phyloP scores from a whole-genome alignment of 208 protist genomes.

The Crithidia sp. region DNA sequence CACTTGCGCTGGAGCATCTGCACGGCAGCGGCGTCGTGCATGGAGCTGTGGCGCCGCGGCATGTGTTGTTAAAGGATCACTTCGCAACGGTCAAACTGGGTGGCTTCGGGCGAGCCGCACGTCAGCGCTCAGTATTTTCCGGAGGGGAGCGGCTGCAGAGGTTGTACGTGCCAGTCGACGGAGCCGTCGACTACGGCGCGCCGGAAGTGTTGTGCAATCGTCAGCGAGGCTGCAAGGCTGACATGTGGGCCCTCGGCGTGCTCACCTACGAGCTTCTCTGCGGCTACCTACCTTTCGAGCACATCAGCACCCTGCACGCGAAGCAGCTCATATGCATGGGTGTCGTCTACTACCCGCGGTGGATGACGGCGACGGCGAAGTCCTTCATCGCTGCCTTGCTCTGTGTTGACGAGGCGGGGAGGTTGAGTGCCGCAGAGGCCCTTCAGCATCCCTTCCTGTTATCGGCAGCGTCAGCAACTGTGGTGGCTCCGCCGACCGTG shows the following conservation, averaged over 20 bases:
- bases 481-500: neutral
- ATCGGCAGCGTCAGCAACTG: neutral
- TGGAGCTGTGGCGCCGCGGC: constrained; percentile 78
- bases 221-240: constrained; percentile 51
- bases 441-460: constrained; percentile 65
- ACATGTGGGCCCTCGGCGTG: constrained; percentile 82
- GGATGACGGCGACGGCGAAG: constrained; percentile 45
- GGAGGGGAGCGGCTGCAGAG: neutral
- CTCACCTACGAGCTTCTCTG: constrained; percentile 66
- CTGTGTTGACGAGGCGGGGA: constrained; percentile 42
- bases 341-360: constrained; percentile 34
- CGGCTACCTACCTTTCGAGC: constrained; percentile 59
- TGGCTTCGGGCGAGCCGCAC: constrained; percentile 95
- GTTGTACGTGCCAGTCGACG: neutral
- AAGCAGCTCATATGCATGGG: constrained; percentile 48
- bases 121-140: neutral
- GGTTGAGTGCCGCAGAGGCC: constrained; percentile 53
- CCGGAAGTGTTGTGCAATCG: constrained; percentile 92
- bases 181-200: constrained; percentile 95
- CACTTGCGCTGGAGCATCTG: constrained; percentile 49
- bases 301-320: constrained; percentile 34
- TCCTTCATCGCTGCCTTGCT: constrained; percentile 66
- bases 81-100: constrained; percentile 89
- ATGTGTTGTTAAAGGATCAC: constrained; percentile 61
- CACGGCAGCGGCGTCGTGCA: constrained; percentile 78